A percentile compares a stretch with the other conserved stretches of the same genome.
Conservation (phyloP, 75 land plant genomes). For the Chamaecyparis obtusa region DNA sequence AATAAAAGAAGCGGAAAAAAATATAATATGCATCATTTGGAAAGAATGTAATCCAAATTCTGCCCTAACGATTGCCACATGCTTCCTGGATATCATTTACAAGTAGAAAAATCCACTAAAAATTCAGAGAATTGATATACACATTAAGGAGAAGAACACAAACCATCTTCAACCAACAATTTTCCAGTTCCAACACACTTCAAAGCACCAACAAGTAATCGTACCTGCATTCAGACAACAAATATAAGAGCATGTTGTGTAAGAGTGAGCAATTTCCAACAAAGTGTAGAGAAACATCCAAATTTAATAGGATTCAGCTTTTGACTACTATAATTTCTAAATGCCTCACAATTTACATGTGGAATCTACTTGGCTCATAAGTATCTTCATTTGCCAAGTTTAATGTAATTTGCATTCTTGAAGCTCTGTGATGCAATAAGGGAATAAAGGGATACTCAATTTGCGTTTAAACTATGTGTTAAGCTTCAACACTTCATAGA, state of each 20-base stretch:
- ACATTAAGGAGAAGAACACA: conserved; percentile 7
- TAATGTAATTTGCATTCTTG: not conserved
- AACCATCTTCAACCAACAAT: conserved; percentile 66
- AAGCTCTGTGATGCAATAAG: not conserved
- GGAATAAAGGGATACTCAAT: not conserved
- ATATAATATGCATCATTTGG: not conserved
- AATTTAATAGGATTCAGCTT: not conserved
- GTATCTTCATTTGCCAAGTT: not conserved
- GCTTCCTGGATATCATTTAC: not conserved
- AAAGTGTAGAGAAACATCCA: not conserved
- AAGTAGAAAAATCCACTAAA: not conserved
- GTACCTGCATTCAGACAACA: conserved; percentile 43
- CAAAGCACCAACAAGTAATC: conserved; percentile 80
- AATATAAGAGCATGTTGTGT: not conserved
- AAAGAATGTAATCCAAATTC: not conserved
- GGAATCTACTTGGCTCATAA: not conserved
- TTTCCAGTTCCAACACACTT: conserved; percentile 84
- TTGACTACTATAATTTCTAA: not conserved
- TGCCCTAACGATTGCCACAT: not conserved
- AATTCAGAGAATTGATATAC: not conserved
- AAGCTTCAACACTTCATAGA: not conserved
- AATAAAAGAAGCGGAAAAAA: not conserved
- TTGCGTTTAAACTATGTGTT: not conserved
- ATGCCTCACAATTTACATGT: not conserved
- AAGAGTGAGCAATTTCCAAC: not conserved